Evolutionary conservation across 495 filamentous ascomycete species (phyloP).

Genomic region (Clavariopsis aquatica): DNA sequence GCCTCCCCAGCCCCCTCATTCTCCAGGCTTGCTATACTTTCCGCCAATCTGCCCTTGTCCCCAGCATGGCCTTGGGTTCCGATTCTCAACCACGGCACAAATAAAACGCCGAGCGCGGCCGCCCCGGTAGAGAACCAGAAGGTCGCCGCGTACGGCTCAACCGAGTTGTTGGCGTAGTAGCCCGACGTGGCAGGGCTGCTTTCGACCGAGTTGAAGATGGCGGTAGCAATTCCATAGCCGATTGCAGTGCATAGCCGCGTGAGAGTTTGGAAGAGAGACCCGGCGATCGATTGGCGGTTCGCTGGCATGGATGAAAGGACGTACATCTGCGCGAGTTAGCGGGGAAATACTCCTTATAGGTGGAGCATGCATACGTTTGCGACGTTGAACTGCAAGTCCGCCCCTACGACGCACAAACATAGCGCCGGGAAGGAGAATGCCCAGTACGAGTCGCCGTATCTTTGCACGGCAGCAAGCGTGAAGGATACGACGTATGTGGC

Average conservation of each 20-base stretch:
- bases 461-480: conserved; percentile 42
- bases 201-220: conserved; percentile 43
- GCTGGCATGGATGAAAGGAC: conserved; percentile 46
- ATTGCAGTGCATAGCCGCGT: conserved; percentile 45
- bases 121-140: conserved; percentile 39
- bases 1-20: not conserved
- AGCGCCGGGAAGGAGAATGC: conserved; percentile 45
- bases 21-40: conserved; percentile 1
- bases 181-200: conserved; percentile 34
- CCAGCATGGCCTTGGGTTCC: conserved; percentile 42
- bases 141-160: conserved; percentile 44
- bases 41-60: conserved; percentile 20
- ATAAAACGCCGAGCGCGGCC: conserved; percentile 23
- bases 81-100: conserved; percentile 44
- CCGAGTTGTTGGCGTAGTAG: conserved; percentile 38
- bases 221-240: conserved; percentile 44
- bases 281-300: conserved; percentile 45
- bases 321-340: conserved; percentile 43
- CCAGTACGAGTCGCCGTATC: conserved; percentile 44
- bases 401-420: conserved; percentile 43
- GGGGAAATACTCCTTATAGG: conserved; percentile 1
- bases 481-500: conserved; percentile 41
- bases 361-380: conserved; percentile 53
- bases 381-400: conserved; percentile 59
- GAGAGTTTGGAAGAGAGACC: conserved; percentile 47